A percentile compares a stretch with the other conserved stretches of the same genome.
These are phyloP conservation scores for Coemansia sp. DNA, from an alignment of 192 early-diverging fungal genomes.

Conservation along the genomic window DNA sequence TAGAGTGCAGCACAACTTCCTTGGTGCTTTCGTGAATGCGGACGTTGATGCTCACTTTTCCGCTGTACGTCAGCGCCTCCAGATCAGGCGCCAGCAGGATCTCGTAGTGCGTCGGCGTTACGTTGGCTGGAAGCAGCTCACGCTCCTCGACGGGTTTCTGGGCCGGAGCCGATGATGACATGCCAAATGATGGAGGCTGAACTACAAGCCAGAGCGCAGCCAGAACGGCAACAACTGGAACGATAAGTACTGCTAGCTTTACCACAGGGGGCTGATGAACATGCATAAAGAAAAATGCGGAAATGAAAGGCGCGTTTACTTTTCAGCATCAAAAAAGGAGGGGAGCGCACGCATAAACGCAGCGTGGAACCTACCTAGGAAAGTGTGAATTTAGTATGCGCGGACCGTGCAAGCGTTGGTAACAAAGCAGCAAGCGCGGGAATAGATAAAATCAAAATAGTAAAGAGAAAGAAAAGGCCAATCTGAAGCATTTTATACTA, in stretches of 20 bases:
- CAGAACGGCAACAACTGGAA: constrained; percentile 17
- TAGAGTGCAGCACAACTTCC: constrained; percentile 65
- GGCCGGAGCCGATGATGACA: constrained; percentile 28
- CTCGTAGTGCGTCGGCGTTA: constrained; percentile 81
- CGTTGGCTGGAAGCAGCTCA: constrained; percentile 82
- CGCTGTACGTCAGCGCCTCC: constrained; percentile 74
- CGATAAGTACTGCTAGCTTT: background rate
- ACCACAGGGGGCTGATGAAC: too few species aligned
- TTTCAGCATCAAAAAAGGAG: too few species aligned
- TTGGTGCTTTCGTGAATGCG: constrained; percentile 61
- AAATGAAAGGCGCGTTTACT: too few species aligned
- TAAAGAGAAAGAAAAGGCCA: too few species aligned
- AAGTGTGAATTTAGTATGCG: too few species aligned
- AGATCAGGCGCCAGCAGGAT: constrained; percentile 78
- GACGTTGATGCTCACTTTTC: constrained; percentile 72
- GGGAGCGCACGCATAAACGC: too few species aligned
- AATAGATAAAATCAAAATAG: too few species aligned
- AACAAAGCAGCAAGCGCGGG: too few species aligned
- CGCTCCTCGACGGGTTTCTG: constrained; percentile 49
- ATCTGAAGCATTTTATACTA: too few species aligned
- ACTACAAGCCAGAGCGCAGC: constrained; percentile 24
- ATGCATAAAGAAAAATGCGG: too few species aligned
- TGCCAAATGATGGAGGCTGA: constrained; percentile 7
- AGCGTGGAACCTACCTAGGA: too few species aligned
- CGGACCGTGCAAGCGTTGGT: too few species aligned